These are phyloP conservation scores for Paspalum notatum DNA, from an alignment of 176 grass and related monocot species.

Conservation along the genomic window DNA sequence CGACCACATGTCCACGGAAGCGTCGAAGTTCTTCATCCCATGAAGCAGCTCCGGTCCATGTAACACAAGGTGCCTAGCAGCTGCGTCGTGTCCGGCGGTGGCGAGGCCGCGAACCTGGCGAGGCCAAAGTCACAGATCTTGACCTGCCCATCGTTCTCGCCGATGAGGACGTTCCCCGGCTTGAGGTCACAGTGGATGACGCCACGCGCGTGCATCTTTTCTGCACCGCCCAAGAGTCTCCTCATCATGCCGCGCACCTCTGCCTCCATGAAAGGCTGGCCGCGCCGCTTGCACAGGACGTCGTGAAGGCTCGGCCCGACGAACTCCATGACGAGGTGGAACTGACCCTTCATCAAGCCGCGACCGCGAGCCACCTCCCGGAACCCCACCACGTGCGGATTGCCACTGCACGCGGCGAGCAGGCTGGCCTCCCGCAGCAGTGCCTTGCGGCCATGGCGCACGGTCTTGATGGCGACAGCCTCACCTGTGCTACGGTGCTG, in stretches of 20 bases:
- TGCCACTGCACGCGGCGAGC: background rate
- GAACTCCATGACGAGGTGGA: background rate
- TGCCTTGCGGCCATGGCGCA: too few relatives aligned
- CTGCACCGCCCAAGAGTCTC: background rate
- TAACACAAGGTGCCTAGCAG: background rate
- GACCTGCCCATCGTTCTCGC: background rate
- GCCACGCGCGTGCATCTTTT: background rate
- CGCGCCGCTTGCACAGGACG: background rate
- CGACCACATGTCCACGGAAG: background rate
- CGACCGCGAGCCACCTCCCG: background rate
- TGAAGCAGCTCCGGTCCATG: background rate
- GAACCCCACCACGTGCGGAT: background rate
- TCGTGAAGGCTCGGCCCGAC: background rate
- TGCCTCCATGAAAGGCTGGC: background rate
- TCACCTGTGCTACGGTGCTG: background rate
- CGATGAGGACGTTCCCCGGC: background rate
- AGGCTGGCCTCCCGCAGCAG: background rate
- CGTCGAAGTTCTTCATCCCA: too few relatives aligned
- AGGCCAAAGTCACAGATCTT: background rate
- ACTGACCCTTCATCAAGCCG: accelerated
- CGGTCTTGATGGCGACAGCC: background rate
- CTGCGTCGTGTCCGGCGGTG: background rate
- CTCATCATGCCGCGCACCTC: background rate
- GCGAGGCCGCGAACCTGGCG: background rate
- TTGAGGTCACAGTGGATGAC: background rate